Evolutionary conservation across 306 rosid genomes (phyloP).

Genomic region (Myrica gale): DNA sequence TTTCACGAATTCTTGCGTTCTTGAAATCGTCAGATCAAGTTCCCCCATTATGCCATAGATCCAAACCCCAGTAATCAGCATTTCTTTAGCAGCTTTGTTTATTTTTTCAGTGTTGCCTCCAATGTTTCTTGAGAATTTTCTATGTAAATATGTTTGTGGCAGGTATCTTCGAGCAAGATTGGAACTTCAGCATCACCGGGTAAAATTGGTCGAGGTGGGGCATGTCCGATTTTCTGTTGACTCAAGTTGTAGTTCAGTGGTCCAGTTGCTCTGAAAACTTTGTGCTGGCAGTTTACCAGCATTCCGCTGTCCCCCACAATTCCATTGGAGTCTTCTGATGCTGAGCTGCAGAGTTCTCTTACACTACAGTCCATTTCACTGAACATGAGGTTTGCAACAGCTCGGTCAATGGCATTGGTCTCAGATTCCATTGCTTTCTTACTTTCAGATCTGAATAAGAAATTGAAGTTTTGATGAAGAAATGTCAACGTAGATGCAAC

Average conservation of each 20-base stretch:
- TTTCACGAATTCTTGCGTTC: slow-evolving; percentile 16
- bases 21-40: slow-evolving; percentile 7
- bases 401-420: slow-evolving; percentile 74
- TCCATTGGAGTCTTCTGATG: slow-evolving; percentile 22
- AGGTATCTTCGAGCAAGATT: slow-evolving; percentile 27
- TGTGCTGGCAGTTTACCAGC: slow-evolving; percentile 26
- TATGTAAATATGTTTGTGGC: slow-evolving; percentile 15
- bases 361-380: slow-evolving; percentile 42
- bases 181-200: slow-evolving; percentile 44
- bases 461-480: slow-evolving; percentile 20
- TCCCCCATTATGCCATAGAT: slow-evolving; percentile 19
- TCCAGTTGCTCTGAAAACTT: slow-evolving; percentile 7
- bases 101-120: not conserved
- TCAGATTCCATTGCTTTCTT: slow-evolving; percentile 48
- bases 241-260: slow-evolving; percentile 6
- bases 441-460: slow-evolving; percentile 42
- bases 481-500: slow-evolving; percentile 10
- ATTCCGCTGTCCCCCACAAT: not conserved
- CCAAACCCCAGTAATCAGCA: slow-evolving; percentile 34
- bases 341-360: slow-evolving; percentile 34
- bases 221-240: slow-evolving; percentile 12
- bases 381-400: slow-evolving; percentile 82
- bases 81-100: slow-evolving; percentile 17
- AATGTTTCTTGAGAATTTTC: not conserved
- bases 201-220: not conserved